Evolutionary conservation across 768 basidiomycete genomes (phyloP).

Genomic region (Boletus barrowsii): DNA sequence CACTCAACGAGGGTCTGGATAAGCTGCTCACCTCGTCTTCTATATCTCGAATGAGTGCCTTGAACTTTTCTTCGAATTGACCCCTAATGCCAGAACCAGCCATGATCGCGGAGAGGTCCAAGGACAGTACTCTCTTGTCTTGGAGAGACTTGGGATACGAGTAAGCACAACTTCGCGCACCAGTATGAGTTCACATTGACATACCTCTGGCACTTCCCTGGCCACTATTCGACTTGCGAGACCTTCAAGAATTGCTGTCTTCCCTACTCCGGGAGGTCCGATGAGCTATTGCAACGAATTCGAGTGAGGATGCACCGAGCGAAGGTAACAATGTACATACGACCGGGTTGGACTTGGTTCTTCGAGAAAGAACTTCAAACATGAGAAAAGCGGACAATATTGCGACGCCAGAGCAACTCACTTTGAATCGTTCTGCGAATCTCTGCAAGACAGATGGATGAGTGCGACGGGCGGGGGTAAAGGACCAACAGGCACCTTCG

Average conservation of each 20-base stretch:
- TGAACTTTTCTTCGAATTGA: slow-evolving; percentile 93
- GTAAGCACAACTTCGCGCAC: neutral
- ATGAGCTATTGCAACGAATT: slow-evolving; percentile 50
- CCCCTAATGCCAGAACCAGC: slow-evolving; percentile 91
- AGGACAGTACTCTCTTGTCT: slow-evolving; percentile 81
- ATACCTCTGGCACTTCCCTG: slow-evolving; percentile 88
- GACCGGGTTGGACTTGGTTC: slow-evolving; percentile 93
- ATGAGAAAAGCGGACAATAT: neutral
- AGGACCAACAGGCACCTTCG: slow-evolving; percentile 48
- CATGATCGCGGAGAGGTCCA: slow-evolving; percentile 81
- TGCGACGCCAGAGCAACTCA: slow-evolving; percentile 32
- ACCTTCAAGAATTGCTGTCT: slow-evolving; percentile 90
- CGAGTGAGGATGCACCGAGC: neutral
- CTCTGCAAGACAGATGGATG: slow-evolving; percentile 41
- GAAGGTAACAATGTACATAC: slow-evolving; percentile 38
- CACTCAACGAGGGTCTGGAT: slow-evolving; percentile 27
- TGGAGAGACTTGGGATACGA: slow-evolving; percentile 62
- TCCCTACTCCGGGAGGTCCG: slow-evolving; percentile 87
- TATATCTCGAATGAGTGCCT: slow-evolving; percentile 84
- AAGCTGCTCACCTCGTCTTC: slow-evolving; percentile 63
- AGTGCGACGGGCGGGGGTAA: neutral
- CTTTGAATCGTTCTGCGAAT: slow-evolving; percentile 91
- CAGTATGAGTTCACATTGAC: neutral
- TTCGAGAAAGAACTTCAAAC: slow-evolving; percentile 66
- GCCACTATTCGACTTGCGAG: slow-evolving; percentile 83